Evolutionary conservation across 805 yeast species (phyloP).

Genomic region (Wickerhamomyces mucosus): DNA sequence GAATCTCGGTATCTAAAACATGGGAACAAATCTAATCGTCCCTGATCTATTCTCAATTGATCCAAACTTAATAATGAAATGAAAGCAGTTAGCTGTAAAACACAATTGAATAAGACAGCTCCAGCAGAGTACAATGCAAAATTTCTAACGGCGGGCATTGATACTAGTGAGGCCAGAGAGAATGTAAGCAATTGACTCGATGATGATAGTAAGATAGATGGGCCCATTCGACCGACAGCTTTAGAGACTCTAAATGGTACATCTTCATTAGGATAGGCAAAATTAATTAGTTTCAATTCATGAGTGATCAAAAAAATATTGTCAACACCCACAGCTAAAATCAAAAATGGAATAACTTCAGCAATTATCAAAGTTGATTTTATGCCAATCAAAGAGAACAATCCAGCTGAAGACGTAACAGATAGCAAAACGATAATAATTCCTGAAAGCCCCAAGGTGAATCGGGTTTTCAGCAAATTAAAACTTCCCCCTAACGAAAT

Average conservation of each 20-base stretch:
- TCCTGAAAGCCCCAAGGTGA: conserved; percentile 76
- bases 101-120: conserved; percentile 68
- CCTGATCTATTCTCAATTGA: conserved; percentile 48
- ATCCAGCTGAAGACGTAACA: conserved; percentile 74
- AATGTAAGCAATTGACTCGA: conserved; percentile 75
- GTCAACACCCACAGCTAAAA: conserved; percentile 93
- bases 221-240: conserved; percentile 71
- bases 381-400: conserved; percentile 65
- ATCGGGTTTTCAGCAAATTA: conserved; percentile 41
- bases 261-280: conserved; percentile 33
- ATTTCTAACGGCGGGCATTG: conserved; percentile 94
- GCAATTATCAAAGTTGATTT: conserved; percentile 89
- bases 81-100: conserved; percentile 75
- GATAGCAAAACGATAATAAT: conserved; percentile 73
- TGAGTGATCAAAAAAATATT: conserved; percentile 82
- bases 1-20: conserved; percentile 28
- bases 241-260: conserved; percentile 51
- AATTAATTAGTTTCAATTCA: conserved; percentile 53
- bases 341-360: conserved; percentile 90
- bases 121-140: conserved; percentile 89
- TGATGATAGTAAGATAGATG: conserved; percentile 75
- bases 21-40: conserved; percentile 53
- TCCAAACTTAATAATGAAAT: conserved; percentile 63
- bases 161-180: conserved; percentile 64
- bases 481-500: conserved; percentile 59